phyloP scores from a whole-genome alignment of 768 basidiomycete genomes.

The Trichaptum fuscoviolaceum region DNA sequence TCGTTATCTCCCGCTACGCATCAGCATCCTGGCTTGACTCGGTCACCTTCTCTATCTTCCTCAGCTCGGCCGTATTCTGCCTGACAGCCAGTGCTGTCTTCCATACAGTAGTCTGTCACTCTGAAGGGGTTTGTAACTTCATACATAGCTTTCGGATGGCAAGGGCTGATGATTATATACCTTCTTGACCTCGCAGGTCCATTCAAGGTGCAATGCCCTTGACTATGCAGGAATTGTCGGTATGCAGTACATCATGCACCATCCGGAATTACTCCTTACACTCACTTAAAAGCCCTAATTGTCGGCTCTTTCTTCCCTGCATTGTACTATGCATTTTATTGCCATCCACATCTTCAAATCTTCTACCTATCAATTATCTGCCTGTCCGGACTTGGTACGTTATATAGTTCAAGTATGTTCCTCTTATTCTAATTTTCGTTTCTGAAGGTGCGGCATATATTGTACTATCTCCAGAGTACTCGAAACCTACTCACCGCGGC shows the following conservation, averaged over 20 bases:
- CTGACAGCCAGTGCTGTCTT: conserved; percentile 65
- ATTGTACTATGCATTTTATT: conserved; percentile 76
- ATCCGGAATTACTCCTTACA: background rate
- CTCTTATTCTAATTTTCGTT: conserved; percentile 18
- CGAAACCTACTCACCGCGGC: conserved; percentile 67
- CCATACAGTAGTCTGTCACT: conserved; percentile 73
- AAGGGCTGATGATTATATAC: conserved; percentile 8
- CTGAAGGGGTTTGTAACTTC: conserved; percentile 45
- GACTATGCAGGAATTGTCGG: conserved; percentile 80
- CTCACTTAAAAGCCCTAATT: conserved; percentile 41
- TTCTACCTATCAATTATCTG: conserved; percentile 51
- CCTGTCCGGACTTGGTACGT: conserved; percentile 53
- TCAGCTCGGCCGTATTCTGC: conserved; percentile 69
- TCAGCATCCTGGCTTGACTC: conserved; percentile 57
- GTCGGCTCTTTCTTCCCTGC: conserved; percentile 77
- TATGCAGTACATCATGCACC: conserved; percentile 22
- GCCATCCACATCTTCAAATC: conserved; percentile 46
- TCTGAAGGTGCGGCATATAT: conserved; percentile 59
- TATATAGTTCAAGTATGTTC: conserved; percentile 9
- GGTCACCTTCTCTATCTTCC: conserved; percentile 57
- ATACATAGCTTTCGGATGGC: background rate
- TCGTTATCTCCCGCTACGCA: conserved; percentile 46
- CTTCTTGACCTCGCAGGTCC: conserved; percentile 38
- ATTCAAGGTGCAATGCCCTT: conserved; percentile 53
- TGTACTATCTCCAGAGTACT: conserved; percentile 74